phyloP scores from a whole-genome alignment of 2,329 filamentous ascomycete species.

The Biscogniauxia mediterranea region DNA sequence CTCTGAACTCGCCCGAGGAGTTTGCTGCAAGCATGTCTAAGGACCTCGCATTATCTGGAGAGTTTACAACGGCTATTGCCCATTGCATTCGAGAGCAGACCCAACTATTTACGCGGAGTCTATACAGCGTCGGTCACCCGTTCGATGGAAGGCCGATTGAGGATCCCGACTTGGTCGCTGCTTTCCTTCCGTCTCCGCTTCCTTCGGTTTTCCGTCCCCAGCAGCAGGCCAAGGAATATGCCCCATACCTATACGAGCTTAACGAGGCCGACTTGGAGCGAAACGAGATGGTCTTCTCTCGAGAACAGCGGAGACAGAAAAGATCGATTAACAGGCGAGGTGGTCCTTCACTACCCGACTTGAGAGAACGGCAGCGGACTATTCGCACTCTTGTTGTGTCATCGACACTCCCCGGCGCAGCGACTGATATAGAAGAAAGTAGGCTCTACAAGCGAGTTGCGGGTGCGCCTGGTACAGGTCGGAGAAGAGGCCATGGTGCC shows the following conservation, averaged over 20 bases:
- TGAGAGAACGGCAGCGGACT: constrained; percentile 91
- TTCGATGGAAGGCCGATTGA: constrained; percentile 94
- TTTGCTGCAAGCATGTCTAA: constrained; percentile 87
- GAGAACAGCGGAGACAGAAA: constrained; percentile 93
- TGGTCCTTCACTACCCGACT: constrained; percentile 88
- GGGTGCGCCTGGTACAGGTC: constrained; percentile 50
- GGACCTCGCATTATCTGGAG: constrained; percentile 86
- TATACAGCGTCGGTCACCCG: constrained; percentile 90
- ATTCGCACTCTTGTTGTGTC: constrained; percentile 91
- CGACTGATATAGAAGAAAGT: constrained; percentile 75
- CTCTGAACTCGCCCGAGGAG: constrained; percentile 88
- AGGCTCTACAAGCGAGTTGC: constrained; percentile 79
- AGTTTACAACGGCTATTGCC: constrained; percentile 96
- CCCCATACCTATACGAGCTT: constrained; percentile 90
- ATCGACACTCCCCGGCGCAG: constrained; percentile 86
- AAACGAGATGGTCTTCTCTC: constrained; percentile 87
- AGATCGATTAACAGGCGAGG: constrained; percentile 91
- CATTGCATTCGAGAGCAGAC: constrained; percentile 96
- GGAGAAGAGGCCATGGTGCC: constrained; percentile 51
- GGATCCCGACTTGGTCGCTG: constrained; percentile 81
- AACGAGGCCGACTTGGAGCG: constrained; percentile 86
- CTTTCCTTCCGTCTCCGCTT: constrained; percentile 83
- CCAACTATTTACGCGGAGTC: constrained; percentile 88
- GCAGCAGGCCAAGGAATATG: constrained; percentile 90
- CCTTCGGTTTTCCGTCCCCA: constrained; percentile 82